A percentile compares a stretch with the other conserved stretches of the same genome.
phyloP scores from a whole-genome alignment of 75 land plant species.

The Sequoia sempervirens region DNA sequence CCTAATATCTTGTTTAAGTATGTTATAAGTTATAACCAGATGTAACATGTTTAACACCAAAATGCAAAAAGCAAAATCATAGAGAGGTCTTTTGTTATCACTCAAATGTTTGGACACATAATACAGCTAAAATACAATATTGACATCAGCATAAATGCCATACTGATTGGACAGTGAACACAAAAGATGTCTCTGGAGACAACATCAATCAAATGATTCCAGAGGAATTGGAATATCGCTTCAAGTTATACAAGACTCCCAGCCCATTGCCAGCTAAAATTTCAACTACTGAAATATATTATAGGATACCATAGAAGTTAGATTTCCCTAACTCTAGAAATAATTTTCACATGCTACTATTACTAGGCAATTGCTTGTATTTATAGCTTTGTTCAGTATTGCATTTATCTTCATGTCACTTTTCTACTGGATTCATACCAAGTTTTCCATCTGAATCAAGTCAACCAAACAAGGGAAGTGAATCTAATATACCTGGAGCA shows the following conservation, averaged over 20 bases:
- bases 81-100: background rate
- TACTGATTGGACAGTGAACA: background rate
- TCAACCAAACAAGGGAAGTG: background rate
- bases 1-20: background rate
- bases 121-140: background rate
- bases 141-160: background rate
- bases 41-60: background rate
- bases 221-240: background rate
- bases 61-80: background rate
- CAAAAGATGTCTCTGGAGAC: background rate
- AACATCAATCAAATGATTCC: background rate
- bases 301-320: background rate
- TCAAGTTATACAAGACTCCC: background rate
- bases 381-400: background rate
- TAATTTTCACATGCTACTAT: background rate
- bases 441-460: background rate
- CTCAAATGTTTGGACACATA: background rate
- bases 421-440: background rate
- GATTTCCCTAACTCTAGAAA: background rate
- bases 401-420: background rate
- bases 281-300: background rate
- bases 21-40: background rate
- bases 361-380: background rate
- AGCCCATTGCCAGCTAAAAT: background rate
- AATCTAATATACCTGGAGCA: conserved; percentile 81